phyloP scores from a whole-genome alignment of 148 eudicot genomes.

The Rhododendron ferrugineum region DNA sequence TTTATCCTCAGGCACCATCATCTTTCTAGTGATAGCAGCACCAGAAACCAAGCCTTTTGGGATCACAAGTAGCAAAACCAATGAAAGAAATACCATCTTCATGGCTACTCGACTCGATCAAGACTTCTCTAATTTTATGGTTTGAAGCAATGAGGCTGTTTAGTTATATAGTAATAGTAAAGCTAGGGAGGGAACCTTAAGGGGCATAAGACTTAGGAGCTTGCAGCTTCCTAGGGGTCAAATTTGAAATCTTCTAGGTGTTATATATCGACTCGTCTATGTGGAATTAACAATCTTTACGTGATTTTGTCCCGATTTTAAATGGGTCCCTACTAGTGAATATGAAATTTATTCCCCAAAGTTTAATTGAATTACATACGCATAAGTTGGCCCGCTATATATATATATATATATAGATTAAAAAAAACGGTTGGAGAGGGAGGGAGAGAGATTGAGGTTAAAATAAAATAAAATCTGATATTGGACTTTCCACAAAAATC shows the following conservation, averaged over 20 bases:
- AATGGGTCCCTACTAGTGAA: background rate
- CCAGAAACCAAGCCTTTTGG: background rate
- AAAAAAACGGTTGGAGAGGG: background rate
- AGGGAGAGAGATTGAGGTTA: background rate
- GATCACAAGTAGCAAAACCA: background rate
- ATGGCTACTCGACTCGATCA: background rate
- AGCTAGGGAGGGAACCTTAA: background rate
- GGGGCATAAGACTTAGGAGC: background rate
- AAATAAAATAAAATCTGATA: background rate
- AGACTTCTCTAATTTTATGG: background rate
- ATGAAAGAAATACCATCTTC: slow-evolving; percentile 3
- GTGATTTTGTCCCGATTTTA: background rate
- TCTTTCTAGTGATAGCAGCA: background rate
- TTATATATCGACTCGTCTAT: background rate
- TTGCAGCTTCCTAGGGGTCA: too few species aligned
- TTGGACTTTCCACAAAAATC: background rate
- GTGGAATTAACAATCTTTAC: too few species aligned
- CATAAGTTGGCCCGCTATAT: background rate
- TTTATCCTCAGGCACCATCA: background rate
- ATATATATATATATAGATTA: too few species aligned
- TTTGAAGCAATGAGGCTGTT: background rate
- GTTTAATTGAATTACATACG: too few species aligned
- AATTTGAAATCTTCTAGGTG: background rate
- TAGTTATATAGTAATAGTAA: background rate
- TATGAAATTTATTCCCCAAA: too few species aligned